Base-by-base conservation (phyloP, 768 basidiomycete species). In the Boletus subcaerulescens region DNA sequence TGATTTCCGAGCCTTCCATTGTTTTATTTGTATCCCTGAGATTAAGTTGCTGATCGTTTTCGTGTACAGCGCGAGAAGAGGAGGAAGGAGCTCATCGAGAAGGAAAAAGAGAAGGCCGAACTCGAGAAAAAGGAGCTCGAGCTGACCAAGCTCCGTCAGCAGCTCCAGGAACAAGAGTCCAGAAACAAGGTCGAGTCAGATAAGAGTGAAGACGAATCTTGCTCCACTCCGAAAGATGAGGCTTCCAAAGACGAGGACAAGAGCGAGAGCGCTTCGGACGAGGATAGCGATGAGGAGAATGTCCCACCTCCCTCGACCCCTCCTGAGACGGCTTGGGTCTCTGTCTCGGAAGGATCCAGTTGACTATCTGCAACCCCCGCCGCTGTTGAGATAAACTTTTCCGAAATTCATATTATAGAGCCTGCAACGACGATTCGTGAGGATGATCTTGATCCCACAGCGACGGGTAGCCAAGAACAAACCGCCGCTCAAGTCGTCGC, bases 51-150 rank as follows among this genome's bases (percentile, higher is more conserved):
- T 57, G 44, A 57, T 52, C 48, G 47, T 38, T 44, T 46, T 60
- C 41, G 18, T 66, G 22, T 43, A 47, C 48, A 78, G 77, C 73
- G 73, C 59, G 76, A 77, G 58, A 75, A 73, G 45, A 76, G 79
- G 50, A 74, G 76, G 50, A 74, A 75, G 53, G 77, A 78, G 35
- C 60, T 71, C 22, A 50, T 71, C 5, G 67, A 74, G 52, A 84
- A 82, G 67, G 81, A 80, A 62, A 78, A 79, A 54, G 78, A 79
- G 64, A 82, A 85, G 70, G 80, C 80, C 47, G 83, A 82, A 66
- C 74, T 80, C 48, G 83, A 87, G 68, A 82, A 84, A 71, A 84
- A 85, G 63, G 84, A 87, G 58, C 70, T 76, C 24, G 81, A 84
- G 70, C 71, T 81, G 36, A 73, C 78, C 63, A 79, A 77, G 58